phyloP scores from a whole-genome alignment of 441 rosid species.

The Pelargonium fulgidum region DNA sequence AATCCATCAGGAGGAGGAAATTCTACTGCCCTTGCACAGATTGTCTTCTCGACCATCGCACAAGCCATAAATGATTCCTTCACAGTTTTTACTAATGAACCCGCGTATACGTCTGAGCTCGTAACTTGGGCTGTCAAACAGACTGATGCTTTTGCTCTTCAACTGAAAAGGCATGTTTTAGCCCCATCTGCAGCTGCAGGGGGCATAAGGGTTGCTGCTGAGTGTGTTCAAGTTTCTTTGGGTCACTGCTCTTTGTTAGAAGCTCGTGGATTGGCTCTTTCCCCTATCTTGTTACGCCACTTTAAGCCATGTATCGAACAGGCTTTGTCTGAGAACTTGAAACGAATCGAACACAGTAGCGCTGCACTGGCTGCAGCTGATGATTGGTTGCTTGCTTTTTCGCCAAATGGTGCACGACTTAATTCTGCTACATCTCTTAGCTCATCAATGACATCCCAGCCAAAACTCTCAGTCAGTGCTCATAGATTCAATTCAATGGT shows the following conservation, averaged over 20 bases:
- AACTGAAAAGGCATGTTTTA: slow-evolving; percentile 89
- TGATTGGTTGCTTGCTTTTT: slow-evolving; percentile 81
- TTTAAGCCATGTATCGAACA: slow-evolving; percentile 95
- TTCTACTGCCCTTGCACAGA: slow-evolving; percentile 93
- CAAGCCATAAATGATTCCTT: slow-evolving; percentile 88
- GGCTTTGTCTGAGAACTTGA: slow-evolving; percentile 86
- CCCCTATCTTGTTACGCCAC: slow-evolving; percentile 75
- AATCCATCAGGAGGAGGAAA: slow-evolving; percentile 95
- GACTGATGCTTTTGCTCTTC: slow-evolving; percentile 78
- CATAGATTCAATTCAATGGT: slow-evolving; percentile 97
- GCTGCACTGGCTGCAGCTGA: slow-evolving; percentile 99
- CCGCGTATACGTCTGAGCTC: slow-evolving; percentile 87
- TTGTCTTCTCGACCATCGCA: slow-evolving; percentile 86
- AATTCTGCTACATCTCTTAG: slow-evolving; percentile 42
- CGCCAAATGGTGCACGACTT: slow-evolving; percentile 59
- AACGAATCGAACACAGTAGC: slow-evolving; percentile 91
- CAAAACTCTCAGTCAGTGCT: slow-evolving; percentile 88
- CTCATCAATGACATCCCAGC: slow-evolving; percentile 51
- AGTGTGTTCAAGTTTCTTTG: slow-evolving; percentile 93
- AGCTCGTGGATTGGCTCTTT: slow-evolving; percentile 87
- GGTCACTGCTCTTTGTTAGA: slow-evolving; percentile 98
- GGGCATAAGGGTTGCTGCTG: slow-evolving; percentile 97
- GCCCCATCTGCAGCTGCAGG: slow-evolving; percentile 98
- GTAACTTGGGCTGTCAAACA: slow-evolving; percentile 96
- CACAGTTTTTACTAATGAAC: slow-evolving; percentile 74